Percentiles rank a stretch among this genome's conserved stretches.
Evolutionary conservation across 768 basidiomycete species (phyloP).

Genomic region (Pleurotus citrinopileatus): DNA sequence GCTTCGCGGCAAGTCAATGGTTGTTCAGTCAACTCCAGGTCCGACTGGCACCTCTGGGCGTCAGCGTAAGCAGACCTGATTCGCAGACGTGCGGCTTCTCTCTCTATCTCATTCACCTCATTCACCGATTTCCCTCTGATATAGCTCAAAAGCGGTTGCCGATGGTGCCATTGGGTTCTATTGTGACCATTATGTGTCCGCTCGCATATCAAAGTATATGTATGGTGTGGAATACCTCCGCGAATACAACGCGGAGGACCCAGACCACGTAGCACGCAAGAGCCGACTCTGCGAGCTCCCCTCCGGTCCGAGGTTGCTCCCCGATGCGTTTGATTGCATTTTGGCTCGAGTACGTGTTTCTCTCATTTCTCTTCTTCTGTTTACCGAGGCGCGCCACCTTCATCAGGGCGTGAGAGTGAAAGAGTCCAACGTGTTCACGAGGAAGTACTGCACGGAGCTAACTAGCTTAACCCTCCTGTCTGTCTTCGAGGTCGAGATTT

Average conservation of each 20-base stretch:
- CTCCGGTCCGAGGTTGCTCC: slow-evolving; percentile 72
- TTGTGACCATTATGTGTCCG: slow-evolving; percentile 81
- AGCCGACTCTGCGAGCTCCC: slow-evolving; percentile 72
- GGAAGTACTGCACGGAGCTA: slow-evolving; percentile 81
- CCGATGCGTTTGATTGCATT: slow-evolving; percentile 83
- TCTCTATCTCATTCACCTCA: neutral
- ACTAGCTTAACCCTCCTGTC: slow-evolving; percentile 73
- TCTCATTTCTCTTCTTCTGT: neutral
- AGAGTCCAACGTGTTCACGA: slow-evolving; percentile 76
- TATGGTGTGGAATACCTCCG: slow-evolving; percentile 81
- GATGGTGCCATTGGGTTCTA: slow-evolving; percentile 85
- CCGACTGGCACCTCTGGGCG: slow-evolving; percentile 49
- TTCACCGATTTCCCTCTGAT: slow-evolving; percentile 2
- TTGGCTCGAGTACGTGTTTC: slow-evolving; percentile 53
- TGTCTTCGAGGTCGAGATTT: slow-evolving; percentile 81
- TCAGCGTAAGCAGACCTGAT: slow-evolving; percentile 73
- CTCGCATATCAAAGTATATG: slow-evolving; percentile 77
- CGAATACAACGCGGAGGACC: slow-evolving; percentile 60
- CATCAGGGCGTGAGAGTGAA: slow-evolving; percentile 73
- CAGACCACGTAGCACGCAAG: slow-evolving; percentile 62
- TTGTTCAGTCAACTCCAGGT: slow-evolving; percentile 74
- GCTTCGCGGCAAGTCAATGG: slow-evolving; percentile 83
- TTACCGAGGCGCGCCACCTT: neutral
- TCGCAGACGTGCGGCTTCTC: slow-evolving; percentile 61
- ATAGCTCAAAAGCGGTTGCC: slow-evolving; percentile 82